Evolutionary conservation across 2,329 filamentous ascomycete species (phyloP).

Genomic region (Neurospora crassa): DNA sequence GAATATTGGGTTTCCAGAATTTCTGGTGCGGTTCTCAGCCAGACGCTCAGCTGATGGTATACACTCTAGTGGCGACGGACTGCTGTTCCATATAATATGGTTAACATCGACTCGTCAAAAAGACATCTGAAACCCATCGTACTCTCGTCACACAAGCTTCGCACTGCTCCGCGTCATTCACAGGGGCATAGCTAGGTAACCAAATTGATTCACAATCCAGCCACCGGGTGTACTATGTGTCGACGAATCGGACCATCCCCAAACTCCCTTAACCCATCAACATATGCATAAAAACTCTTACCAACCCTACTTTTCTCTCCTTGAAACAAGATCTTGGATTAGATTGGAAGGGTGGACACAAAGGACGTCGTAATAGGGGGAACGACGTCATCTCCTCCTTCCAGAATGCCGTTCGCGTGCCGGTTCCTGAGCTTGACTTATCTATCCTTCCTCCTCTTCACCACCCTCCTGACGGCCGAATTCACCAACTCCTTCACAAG

Average conservation of each 20-base stretch:
- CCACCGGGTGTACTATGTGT: background rate
- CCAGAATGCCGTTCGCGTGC: background rate
- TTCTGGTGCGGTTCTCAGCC: background rate
- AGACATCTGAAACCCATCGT: background rate
- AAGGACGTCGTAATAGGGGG: background rate
- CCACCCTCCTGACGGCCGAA: constrained; percentile 2
- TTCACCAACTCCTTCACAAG: constrained; percentile 20
- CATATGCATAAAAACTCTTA: background rate
- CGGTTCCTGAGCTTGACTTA: background rate
- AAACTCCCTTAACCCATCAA: background rate
- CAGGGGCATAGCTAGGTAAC: background rate
- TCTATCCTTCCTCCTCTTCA: background rate
- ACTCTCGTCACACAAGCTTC: background rate
- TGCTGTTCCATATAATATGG: background rate
- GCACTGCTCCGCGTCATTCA: background rate
- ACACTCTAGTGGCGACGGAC: background rate
- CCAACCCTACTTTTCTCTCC: background rate
- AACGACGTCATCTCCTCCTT: background rate
- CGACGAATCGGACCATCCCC: background rate
- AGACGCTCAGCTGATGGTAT: background rate
- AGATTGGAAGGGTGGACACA: background rate
- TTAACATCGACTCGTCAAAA: background rate
- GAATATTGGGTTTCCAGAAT: background rate
- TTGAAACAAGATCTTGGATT: background rate
- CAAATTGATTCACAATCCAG: background rate